Base-by-base conservation (phyloP, 331 rosid genomes). In the Spiraea crenata region DNA sequence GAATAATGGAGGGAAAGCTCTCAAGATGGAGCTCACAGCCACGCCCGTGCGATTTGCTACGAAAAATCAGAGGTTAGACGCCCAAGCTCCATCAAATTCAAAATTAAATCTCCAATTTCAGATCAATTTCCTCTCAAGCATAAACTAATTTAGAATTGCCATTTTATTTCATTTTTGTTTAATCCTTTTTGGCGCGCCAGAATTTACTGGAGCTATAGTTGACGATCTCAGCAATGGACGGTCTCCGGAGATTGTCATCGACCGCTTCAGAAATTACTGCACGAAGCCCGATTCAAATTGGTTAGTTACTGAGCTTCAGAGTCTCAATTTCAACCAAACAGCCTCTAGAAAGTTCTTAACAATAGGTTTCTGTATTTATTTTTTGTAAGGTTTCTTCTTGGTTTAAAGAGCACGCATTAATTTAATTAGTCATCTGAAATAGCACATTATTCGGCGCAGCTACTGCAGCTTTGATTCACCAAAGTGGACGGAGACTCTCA, bases 241-340 rank as follows among this genome's bases (percentile, higher is more conserved):
- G 35, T 85, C 96, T 31, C 90, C 90, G 69, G 57, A 60, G 17
- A 77, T 93, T 57, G 67, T 74, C 71, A 79, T 93, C 42, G 68
- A 89, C 65, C 95, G 95, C 8, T 93, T 93, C 80, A 71, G 83
- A 64, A 89, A 65, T 48, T 82, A 85, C 82, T 90, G 98, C 78
- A 9, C 79, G 15, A 34, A 67, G 71, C 71, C 86, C 58, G 31
- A 74, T 25, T 74, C 80, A 65, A 82, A 63, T 63, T 84, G 97
- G 97, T 90, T 79, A 71, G 57, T 4, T 56, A 17, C 52, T 38
- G 3, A 25, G 44, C 70, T 44, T 25, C 19, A 52, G 8, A 61
- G 16, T 54, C 55, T 69, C 42, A 3, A 40, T 52, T 69, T 51
- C 41, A 17, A 56, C 72, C 77, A 42, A 63, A 34, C 37, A 31